A percentile compares a stretch with the other conserved stretches of the same genome.
Evolutionary conservation across 768 basidiomycete species (phyloP).

Genomic region (Auricularia cornea): DNA sequence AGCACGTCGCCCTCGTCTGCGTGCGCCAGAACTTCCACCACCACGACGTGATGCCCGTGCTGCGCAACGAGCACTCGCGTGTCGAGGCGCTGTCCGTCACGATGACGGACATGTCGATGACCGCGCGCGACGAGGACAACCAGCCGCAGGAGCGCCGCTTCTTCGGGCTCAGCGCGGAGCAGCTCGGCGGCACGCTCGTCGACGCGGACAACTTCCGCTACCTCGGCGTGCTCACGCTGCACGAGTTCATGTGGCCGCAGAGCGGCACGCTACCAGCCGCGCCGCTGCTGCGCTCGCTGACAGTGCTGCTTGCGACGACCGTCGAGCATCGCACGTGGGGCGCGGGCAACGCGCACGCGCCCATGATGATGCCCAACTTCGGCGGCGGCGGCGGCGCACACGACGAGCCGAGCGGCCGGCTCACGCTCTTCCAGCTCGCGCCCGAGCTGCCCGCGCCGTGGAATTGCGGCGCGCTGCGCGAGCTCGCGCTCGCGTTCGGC

Average conservation of each 20-base stretch:
- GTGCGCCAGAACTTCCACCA: neutral
- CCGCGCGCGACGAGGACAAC: neutral
- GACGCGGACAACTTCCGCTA: neutral
- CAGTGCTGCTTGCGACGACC: neutral
- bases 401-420: neutral
- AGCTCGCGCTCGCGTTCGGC: neutral
- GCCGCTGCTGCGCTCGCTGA: neutral
- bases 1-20: neutral
- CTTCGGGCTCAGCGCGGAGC: neutral
- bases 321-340: neutral
- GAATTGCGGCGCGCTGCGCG: neutral
- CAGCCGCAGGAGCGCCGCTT: neutral
- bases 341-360: neutral
- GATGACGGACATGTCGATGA: neutral
- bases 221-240: neutral
- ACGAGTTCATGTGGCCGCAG: conserved; percentile 1
- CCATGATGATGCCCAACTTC: neutral
- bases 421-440: neutral
- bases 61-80: neutral
- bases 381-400: neutral
- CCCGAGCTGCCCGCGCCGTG: neutral
- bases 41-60: neutral
- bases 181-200: neutral
- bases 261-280: neutral
- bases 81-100: neutral